Percentiles rank a stretch among this genome's conserved stretches.
Conservation (phyloP, 2,329 filamentous ascomycete species). For the Claviceps citrina region DNA sequence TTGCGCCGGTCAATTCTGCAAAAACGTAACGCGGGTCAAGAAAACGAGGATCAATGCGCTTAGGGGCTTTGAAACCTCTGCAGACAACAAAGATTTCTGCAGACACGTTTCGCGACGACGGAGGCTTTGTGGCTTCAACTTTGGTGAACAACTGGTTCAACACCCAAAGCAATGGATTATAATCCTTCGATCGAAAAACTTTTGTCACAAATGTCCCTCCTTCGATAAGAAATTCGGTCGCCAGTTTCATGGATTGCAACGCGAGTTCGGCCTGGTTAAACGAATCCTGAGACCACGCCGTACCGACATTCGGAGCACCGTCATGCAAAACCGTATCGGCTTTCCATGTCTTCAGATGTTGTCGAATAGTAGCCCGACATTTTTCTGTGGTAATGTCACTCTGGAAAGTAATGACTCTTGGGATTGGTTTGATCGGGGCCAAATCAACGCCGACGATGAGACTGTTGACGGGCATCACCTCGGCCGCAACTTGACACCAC, state of each 20-base stretch:
- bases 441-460: constrained; percentile 92
- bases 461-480: constrained; percentile 81
- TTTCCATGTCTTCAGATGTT: constrained; percentile 90
- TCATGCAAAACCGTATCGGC: constrained; percentile 92
- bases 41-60: constrained; percentile 81
- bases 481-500: constrained; percentile 92
- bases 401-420: constrained; percentile 86
- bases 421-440: constrained; percentile 87
- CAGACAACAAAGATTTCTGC: constrained; percentile 98
- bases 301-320: constrained; percentile 94
- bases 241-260: constrained; percentile 79
- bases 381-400: constrained; percentile 97
- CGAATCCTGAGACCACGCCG: constrained; percentile 94
- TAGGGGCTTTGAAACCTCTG: constrained; percentile 86
- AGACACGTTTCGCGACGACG: constrained; percentile 86
- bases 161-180: constrained; percentile 90
- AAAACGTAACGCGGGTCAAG: constrained; percentile 83
- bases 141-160: constrained; percentile 93
- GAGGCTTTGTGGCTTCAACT: constrained; percentile 94
- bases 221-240: constrained; percentile 79
- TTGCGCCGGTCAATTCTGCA: constrained; percentile 71
- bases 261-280: constrained; percentile 94
- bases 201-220: constrained; percentile 94
- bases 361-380: constrained; percentile 75
- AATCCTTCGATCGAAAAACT: constrained; percentile 93